These are phyloP conservation scores for Psidium guajava DNA, from an alignment of 345 rosid genomes.

Conservation along the genomic window DNA sequence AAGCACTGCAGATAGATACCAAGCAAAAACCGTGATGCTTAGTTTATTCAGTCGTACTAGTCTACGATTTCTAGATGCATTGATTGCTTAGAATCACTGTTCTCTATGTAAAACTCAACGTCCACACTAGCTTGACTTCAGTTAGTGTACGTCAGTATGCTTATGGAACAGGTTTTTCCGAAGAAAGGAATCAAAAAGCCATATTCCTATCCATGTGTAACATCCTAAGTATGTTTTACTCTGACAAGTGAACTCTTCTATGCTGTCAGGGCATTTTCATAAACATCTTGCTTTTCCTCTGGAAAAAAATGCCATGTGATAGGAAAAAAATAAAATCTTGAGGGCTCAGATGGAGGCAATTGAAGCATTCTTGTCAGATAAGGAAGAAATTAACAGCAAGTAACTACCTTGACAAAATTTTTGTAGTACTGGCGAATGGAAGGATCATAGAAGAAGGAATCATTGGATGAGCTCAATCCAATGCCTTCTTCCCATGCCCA, in stretches of 20 bases:
- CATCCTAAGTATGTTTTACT: neutral
- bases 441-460: slow-evolving; percentile 96
- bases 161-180: neutral
- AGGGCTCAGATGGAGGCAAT: neutral
- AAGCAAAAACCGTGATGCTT: neutral
- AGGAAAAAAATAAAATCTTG: neutral
- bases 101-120: neutral
- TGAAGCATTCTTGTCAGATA: neutral
- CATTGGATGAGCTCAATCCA: slow-evolving; percentile 86
- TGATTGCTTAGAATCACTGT: neutral
- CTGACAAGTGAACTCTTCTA: neutral
- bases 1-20: neutral
- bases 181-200: neutral
- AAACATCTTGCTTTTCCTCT: neutral
- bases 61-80: neutral
- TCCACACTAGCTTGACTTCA: neutral
- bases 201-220: neutral
- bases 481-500: slow-evolving; percentile 99
- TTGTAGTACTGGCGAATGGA: slow-evolving; percentile 80
- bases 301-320: neutral
- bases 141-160: neutral
- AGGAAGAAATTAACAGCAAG: neutral
- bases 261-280: neutral
- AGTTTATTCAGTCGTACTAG: neutral
- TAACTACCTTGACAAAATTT: slow-evolving; percentile 51